A percentile compares a stretch with the other conserved stretches of the same genome.
These are phyloP conservation scores for Tripidium arundinaceum DNA, from an alignment of 202 grass and related monocot species.

Conservation along the genomic window DNA sequence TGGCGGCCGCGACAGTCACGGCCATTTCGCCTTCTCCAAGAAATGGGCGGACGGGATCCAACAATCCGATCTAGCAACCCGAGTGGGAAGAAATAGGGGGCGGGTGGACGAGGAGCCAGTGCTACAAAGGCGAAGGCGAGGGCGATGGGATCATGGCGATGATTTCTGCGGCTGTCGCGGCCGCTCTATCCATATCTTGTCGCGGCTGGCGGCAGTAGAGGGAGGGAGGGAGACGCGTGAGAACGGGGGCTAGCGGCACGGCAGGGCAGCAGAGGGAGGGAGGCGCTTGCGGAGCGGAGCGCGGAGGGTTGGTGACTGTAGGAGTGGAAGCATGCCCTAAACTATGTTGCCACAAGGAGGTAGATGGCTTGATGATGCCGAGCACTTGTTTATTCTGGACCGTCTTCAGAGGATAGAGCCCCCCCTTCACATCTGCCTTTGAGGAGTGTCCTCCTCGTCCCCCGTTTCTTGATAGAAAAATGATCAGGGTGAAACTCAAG, in stretches of 20 bases:
- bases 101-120: background rate
- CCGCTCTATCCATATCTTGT: conserved; percentile 43
- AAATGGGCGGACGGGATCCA: conserved; percentile 33
- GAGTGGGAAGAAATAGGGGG: conserved; percentile 1
- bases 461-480: too few relatives aligned
- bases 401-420: too few relatives aligned
- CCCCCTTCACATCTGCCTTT: too few relatives aligned
- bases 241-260: background rate
- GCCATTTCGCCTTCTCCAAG: conserved; percentile 49
- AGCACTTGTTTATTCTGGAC: too few relatives aligned
- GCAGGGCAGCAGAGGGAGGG: too few relatives aligned
- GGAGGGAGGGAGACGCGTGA: background rate
- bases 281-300: too few relatives aligned
- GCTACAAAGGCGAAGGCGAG: conserved; percentile 45
- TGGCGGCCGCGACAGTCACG: conserved; percentile 37
- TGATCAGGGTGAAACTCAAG: too few relatives aligned
- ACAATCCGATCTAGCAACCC: conserved; percentile 31
- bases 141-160: conserved; percentile 39
- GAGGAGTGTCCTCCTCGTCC: too few relatives aligned
- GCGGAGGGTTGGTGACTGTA: too few relatives aligned
- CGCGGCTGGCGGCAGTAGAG: background rate
- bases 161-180: conserved; percentile 52
- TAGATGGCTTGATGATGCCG: too few relatives aligned
- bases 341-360: too few relatives aligned
- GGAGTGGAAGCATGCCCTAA: too few relatives aligned